phyloP scores from a whole-genome alignment of 768 basidiomycete genomes.

The Mycena belliarum region DNA sequence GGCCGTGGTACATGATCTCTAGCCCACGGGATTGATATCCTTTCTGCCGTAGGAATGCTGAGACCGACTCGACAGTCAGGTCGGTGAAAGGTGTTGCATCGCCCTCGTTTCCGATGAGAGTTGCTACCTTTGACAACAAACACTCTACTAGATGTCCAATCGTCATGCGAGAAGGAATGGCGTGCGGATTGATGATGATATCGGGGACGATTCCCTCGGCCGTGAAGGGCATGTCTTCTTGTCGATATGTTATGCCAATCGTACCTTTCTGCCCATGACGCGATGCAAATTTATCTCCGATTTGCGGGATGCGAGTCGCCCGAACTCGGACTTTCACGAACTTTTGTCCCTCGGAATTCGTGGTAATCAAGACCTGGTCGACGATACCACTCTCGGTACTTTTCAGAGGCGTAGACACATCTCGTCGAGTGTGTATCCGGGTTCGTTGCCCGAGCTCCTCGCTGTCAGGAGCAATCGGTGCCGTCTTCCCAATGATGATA shows the following conservation, averaged over 20 bases:
- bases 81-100: slow-evolving; percentile 99
- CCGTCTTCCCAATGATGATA: slow-evolving; percentile 99
- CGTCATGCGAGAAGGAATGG: slow-evolving; percentile 99
- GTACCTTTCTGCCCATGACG: slow-evolving; percentile 99
- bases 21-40: slow-evolving; percentile 97
- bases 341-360: slow-evolving; percentile 93
- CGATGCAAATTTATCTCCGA: slow-evolving; percentile 98
- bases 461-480: slow-evolving; percentile 93
- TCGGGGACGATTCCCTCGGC: slow-evolving; percentile 96
- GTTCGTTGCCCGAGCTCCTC: slow-evolving; percentile 97
- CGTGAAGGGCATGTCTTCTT: slow-evolving; percentile 99
- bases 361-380: slow-evolving; percentile 95
- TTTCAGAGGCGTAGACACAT: slow-evolving; percentile 97
- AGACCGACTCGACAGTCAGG: slow-evolving; percentile 97
- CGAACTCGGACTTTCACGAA: slow-evolving; percentile 98
- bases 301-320: slow-evolving; percentile 95
- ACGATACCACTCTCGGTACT: slow-evolving; percentile 98
- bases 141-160: slow-evolving; percentile 99
- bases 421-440: slow-evolving; percentile 89
- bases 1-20: slow-evolving; percentile 98
- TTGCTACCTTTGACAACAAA: slow-evolving; percentile 93
- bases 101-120: slow-evolving; percentile 94
- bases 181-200: slow-evolving; percentile 98
- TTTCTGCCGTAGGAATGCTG: slow-evolving; percentile 80
- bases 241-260: slow-evolving; percentile 98